phyloP scores from a whole-genome alignment of 2,329 filamentous ascomycete genomes.

The Verticillium longisporum region DNA sequence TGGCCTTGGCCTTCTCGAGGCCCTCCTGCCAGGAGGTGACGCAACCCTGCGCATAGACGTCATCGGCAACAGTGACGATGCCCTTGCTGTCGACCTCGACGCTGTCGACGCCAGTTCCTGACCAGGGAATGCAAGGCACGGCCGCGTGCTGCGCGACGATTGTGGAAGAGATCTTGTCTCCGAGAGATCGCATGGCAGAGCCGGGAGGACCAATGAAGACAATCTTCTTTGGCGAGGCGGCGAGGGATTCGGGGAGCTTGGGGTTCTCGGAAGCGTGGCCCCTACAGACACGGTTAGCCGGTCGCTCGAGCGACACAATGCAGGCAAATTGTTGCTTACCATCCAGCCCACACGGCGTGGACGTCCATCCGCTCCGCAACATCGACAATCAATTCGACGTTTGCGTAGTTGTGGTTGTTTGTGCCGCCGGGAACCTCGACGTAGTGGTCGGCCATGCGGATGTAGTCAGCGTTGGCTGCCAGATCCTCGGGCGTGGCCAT shows the following conservation, averaged over 20 bases:
- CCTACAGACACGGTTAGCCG: slow-evolving; percentile 39
- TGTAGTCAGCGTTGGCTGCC: slow-evolving; percentile 96
- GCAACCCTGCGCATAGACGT: slow-evolving; percentile 84
- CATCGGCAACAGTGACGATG: slow-evolving; percentile 86
- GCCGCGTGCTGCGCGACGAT: slow-evolving; percentile 96
- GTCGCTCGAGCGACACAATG: neutral
- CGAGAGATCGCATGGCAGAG: slow-evolving; percentile 96
- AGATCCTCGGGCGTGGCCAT: slow-evolving; percentile 99
- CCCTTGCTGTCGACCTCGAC: slow-evolving; percentile 73
- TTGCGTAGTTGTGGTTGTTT: slow-evolving; percentile 99
- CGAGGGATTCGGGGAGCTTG: slow-evolving; percentile 90
- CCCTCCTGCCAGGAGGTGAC: slow-evolving; percentile 87
- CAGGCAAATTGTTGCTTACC: slow-evolving; percentile 50
- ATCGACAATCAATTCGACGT: slow-evolving; percentile 98
- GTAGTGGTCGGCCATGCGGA: slow-evolving; percentile 99
- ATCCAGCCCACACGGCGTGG: slow-evolving; percentile 98
- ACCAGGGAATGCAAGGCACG: slow-evolving; percentile 99
- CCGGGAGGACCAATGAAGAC: slow-evolving; percentile 98
- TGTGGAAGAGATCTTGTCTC: slow-evolving; percentile 99
- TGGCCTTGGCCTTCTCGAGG: slow-evolving; percentile 75
- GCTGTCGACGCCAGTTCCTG: slow-evolving; percentile 80
- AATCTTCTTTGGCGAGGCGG: slow-evolving; percentile 95
- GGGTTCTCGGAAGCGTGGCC: slow-evolving; percentile 99
- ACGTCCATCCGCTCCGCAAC: slow-evolving; percentile 98
- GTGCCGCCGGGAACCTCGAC: slow-evolving; percentile 98